Evolutionary conservation across 352 stramenopile species (phyloP).

Genomic region (Phytopythium sindhum): DNA sequence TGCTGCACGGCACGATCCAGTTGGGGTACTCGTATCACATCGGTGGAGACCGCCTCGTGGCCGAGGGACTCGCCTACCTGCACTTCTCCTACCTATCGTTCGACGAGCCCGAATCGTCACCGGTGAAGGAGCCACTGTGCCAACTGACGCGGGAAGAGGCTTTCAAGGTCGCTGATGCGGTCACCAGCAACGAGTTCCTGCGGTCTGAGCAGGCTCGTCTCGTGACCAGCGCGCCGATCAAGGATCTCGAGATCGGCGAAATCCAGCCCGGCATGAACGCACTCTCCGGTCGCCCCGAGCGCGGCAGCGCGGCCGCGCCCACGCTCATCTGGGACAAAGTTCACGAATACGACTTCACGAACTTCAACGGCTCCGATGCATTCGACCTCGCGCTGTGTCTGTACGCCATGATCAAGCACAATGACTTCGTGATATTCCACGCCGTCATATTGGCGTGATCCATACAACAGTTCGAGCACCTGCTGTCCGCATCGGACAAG

Average conservation of each 20-base stretch:
- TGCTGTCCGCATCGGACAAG: slow-evolving; percentile 23
- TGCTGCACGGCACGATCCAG: slow-evolving; percentile 43
- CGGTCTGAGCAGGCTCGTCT: slow-evolving; percentile 20
- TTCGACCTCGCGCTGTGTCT: slow-evolving; percentile 36
- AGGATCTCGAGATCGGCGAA: slow-evolving; percentile 25
- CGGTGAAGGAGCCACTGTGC: slow-evolving; percentile 10
- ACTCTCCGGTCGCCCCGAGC: slow-evolving; percentile 21
- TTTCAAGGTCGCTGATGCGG: slow-evolving; percentile 12
- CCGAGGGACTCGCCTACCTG: slow-evolving; percentile 36
- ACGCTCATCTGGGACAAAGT: slow-evolving; percentile 20
- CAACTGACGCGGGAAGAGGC: slow-evolving; percentile 23
- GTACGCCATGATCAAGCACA: slow-evolving; percentile 32
- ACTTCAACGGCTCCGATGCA: slow-evolving; percentile 20
- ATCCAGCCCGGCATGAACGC: slow-evolving; percentile 29
- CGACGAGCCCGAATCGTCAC: slow-evolving; percentile 15
- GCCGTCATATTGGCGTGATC: slow-evolving; percentile 34
- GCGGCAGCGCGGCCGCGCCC: slow-evolving; percentile 22
- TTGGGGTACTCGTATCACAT: slow-evolving; percentile 38
- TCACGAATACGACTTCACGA: slow-evolving; percentile 23
- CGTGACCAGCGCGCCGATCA: slow-evolving; percentile 14
- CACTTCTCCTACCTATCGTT: slow-evolving; percentile 35
- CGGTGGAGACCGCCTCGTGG: slow-evolving; percentile 24
- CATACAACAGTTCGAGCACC: slow-evolving; percentile 32
- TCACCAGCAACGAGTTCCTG: slow-evolving; percentile 25
- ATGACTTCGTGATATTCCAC: slow-evolving; percentile 38